A percentile compares a stretch with the other conserved stretches of the same genome.
Evolutionary conservation across 495 filamentous ascomycete genomes (phyloP).

Genomic region (Articulospora tetracladia): DNA sequence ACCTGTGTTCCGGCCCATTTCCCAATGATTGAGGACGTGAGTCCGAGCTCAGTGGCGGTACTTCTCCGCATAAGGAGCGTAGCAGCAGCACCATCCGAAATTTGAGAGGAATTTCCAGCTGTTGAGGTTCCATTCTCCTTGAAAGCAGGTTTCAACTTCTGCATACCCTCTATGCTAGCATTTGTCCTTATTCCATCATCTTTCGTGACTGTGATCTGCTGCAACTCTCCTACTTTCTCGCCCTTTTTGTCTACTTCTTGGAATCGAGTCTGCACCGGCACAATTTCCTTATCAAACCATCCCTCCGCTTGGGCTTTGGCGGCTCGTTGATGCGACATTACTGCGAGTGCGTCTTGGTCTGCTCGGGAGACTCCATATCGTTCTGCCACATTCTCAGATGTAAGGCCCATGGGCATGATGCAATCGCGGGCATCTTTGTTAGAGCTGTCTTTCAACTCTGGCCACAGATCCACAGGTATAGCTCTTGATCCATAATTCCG

Average conservation of each 20-base stretch:
- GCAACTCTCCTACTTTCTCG: conserved; percentile 47
- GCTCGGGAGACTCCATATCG: conserved; percentile 68
- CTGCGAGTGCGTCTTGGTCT: conserved; percentile 83
- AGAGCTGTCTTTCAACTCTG: conserved; percentile 57
- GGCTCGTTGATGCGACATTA: conserved; percentile 67
- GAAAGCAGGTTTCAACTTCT: conserved; percentile 82
- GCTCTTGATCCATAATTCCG: conserved; percentile 79
- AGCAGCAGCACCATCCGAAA: conserved; percentile 85
- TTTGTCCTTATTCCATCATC: conserved; percentile 80
- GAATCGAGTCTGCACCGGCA: conserved; percentile 62
- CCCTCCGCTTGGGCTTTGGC: conserved; percentile 63
- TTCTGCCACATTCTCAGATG: conserved; percentile 83
- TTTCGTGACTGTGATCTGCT: conserved; percentile 52
- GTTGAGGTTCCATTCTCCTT: conserved; percentile 67
- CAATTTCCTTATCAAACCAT: conserved; percentile 72
- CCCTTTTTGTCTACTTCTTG: conserved; percentile 61
- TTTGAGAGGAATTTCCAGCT: conserved; percentile 83
- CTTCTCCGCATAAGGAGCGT: conserved; percentile 78
- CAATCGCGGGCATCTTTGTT: conserved; percentile 76
- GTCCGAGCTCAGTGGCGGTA: conserved; percentile 71
- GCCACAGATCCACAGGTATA: conserved; percentile 80
- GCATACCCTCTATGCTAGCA: conserved; percentile 64
- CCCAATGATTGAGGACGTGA: conserved; percentile 65
- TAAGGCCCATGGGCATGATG: conserved; percentile 91
- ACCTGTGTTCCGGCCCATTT: conserved; percentile 73